Conservation (phyloP, 441 rosid species). For the Lepidium campestre region DNA sequence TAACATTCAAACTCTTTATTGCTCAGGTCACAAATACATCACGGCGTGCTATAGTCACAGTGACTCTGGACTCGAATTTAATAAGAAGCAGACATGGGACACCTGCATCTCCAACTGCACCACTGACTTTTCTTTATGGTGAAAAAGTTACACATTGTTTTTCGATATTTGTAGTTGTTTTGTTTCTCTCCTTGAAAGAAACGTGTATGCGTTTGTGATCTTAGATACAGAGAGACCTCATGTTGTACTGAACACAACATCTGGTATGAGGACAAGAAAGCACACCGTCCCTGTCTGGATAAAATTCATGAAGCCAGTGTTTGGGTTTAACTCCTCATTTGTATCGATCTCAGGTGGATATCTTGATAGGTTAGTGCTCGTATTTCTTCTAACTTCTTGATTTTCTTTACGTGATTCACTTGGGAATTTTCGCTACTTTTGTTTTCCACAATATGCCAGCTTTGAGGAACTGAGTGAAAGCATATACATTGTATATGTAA, state of each 20-base stretch:
- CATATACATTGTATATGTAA: conserved; percentile 53
- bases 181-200: neutral
- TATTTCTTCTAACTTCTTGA: neutral
- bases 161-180: neutral
- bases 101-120: conserved; percentile 66
- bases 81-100: conserved; percentile 71
- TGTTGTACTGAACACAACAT: conserved; percentile 66
- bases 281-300: conserved; percentile 52
- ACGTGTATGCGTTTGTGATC: neutral
- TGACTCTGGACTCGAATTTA: conserved; percentile 40
- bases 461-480: conserved; percentile 65
- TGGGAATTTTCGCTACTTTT: neutral
- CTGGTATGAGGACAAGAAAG: conserved; percentile 61
- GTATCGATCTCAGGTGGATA: conserved; percentile 73
- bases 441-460: conserved; percentile 36
- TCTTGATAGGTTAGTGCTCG: conserved; percentile 63
- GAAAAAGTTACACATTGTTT: conserved; percentile 3
- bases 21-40: conserved; percentile 26
- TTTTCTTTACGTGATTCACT: neutral
- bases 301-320: conserved; percentile 77
- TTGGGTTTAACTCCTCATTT: conserved; percentile 75
- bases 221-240: conserved; percentile 77
- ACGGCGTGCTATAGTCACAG: conserved; percentile 43
- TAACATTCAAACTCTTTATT: neutral
- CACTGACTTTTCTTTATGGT: conserved; percentile 86